Evolutionary conservation across 441 rosid genomes (phyloP).

Genomic region (Bruguiera hainesii): DNA sequence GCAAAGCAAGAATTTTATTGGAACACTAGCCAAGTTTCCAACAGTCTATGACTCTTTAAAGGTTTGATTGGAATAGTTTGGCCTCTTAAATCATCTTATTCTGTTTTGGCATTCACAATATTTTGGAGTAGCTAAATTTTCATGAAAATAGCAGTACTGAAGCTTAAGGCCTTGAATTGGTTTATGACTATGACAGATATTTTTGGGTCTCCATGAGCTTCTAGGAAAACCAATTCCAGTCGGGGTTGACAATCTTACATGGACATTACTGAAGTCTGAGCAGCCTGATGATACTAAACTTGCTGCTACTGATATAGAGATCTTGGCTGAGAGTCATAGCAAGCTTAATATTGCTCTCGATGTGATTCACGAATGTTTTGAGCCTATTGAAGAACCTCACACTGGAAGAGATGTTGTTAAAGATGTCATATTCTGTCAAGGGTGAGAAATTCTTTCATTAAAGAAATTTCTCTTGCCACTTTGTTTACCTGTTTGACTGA

Average conservation of each 20-base stretch:
- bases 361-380: slow-evolving; percentile 86
- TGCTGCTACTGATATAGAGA: slow-evolving; percentile 34
- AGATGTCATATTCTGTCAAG: slow-evolving; percentile 66
- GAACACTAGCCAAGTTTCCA: no score
- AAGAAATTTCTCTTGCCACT: neutral
- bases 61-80: no score
- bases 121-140: no score
- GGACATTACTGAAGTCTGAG: slow-evolving; percentile 53
- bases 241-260: slow-evolving; percentile 55
- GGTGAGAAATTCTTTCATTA: slow-evolving; percentile 37
- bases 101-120: no score
- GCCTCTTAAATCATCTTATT: no score
- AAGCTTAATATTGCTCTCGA: slow-evolving; percentile 65
- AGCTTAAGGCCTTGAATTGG: no score
- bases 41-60: no score
- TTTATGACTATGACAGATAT: slow-evolving; percentile 40
- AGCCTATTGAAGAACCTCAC: slow-evolving; percentile 54
- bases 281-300: slow-evolving; percentile 24
- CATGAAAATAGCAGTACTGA: no score
- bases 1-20: no score
- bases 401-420: slow-evolving; percentile 57
- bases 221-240: slow-evolving; percentile 50
- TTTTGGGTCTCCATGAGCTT: slow-evolving; percentile 45
- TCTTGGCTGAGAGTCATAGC: slow-evolving; percentile 44
- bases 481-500: neutral